Base-by-base conservation (phyloP, 495 filamentous ascomycete genomes). In the Aspergillus baeticus region DNA sequence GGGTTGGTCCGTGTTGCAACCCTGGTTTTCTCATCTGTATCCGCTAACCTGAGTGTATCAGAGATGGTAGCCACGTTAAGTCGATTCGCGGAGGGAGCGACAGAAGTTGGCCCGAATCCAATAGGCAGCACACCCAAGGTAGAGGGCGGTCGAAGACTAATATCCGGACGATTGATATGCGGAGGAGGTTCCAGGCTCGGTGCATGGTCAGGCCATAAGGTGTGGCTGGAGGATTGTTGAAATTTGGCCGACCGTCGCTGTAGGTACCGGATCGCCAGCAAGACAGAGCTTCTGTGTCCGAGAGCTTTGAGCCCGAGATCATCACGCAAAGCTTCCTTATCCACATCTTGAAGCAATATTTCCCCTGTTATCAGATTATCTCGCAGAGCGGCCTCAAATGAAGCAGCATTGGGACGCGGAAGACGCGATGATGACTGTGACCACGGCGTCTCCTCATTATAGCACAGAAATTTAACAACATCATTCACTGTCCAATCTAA, bases 401-500 rank as follows among this genome's bases (percentile, higher is more conserved):
- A 20, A 7, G 59, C 59, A 0, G 74, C 67, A 38, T 87, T 73
- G 17, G 84, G 86, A 6, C 83, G 71, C n/a, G 68, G 65, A 6
- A 60, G 38, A 17, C 52, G 42, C 2, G 58, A 60, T 35, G 56
- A 45, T 10, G 66, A 72, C 31, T 52, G 45, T 6, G 73, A 66
- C 75, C 75, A 77, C 54, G 72, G 68, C 8, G 78, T 77, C 35
- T 73, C 66, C 17, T 75, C 62, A 2, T 67, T 36, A 23, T 79
- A 73, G 69, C 88, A 91, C 5, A 93, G 68, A 49, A 86, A 85
- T 11, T 68, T 65, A 0, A 89, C 80, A 2, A 91, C 80, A 33
- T 83, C 75, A 18, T 90, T 85, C 20, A 86, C 74, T 20, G 73
- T 73, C 89, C 89, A 92, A 57, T 82, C 67, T 58, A 83, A 81